Evolutionary conservation across 768 basidiomycete genomes (phyloP), one percentile per base, ranked within the genome.

Genomic region (Pleurotus tuoliensis): DNA sequence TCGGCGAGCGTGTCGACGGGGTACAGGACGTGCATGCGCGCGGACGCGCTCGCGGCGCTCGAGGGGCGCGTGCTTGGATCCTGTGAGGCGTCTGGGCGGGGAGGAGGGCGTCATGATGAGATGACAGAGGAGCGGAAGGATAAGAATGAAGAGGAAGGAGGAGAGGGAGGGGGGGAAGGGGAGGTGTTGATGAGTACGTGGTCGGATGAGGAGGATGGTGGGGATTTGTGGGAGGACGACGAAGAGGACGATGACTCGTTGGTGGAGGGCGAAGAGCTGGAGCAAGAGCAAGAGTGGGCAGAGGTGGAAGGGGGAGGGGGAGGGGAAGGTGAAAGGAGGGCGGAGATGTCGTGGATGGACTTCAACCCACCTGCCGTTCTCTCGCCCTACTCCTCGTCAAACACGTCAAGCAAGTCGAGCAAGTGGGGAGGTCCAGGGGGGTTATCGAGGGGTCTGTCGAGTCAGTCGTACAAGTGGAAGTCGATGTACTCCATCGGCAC

Each of bases 61-160:
- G 87, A 88, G 60, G 87, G 87, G 13, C 57, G 46, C 48, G 47
- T 34, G 54, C 61, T n/a, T 27, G 62, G 58, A 5, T 24, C 24
- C 24, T 3, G 24, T 24, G 24, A 25, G 22, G 22, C 4, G 24
- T 25, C 13, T 12, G 22, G 13, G 15, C 48, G 18, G n/a, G 22
- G 48, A 27, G 18, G 27, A 1, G 22, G n/a, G 46, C 2, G 46
- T 4, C 37, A 25, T 5, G 63, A 25, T 61, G 53, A 86, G 86
- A 65, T 87, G 87, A 61, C 87, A 87, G 82, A 82, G 74, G 71
- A 80, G 27, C 6, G 86, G 77, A 79, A 74, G 51, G 86, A 88
- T 61, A 84, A 87, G 58, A 85, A 85, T 20, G 71, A 61, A 20
- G 74, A 76, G 50, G 57, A 59, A 8, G 64, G 50, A 44, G 54